Evolutionary conservation across 192 early-diverging fungal species (phyloP).

Genomic region (Lunasporangiospora selenospora): DNA sequence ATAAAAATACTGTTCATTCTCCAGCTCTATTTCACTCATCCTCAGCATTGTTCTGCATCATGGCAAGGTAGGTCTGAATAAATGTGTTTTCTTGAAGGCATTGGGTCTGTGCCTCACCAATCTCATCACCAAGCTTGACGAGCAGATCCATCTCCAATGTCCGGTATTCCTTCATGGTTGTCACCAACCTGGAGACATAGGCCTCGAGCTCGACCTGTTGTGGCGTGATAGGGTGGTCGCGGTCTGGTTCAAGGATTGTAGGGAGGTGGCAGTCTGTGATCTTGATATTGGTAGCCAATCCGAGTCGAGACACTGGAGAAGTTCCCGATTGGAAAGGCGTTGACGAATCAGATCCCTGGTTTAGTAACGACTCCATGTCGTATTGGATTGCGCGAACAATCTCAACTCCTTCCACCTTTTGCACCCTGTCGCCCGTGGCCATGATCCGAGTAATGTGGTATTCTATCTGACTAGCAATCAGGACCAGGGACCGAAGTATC

Average conservation of each 20-base stretch:
- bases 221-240: conserved; percentile 12
- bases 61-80: conserved; percentile 25
- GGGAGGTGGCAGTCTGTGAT: conserved; percentile 20
- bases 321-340: no score
- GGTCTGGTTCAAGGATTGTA: conserved; percentile 13
- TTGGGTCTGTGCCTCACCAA: conserved; percentile 26
- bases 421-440: conserved; percentile 39
- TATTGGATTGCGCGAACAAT: conserved; percentile 13
- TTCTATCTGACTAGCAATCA: conserved; percentile 13
- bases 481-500: conserved; percentile 22
- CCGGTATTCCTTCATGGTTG: conserved; percentile 30
- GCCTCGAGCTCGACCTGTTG: conserved; percentile 16
- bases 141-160: conserved; percentile 23
- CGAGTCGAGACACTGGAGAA: neutral
- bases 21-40: no score
- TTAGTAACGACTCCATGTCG: neutral
- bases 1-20: no score
- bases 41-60: conserved; percentile 25
- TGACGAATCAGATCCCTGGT: neutral
- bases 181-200: conserved; percentile 11
- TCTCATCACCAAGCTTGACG: conserved; percentile 10
- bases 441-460: conserved; percentile 29
- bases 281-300: neutral
- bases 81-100: conserved; percentile 21
- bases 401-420: conserved; percentile 11